Conservation (phyloP, 2,329 filamentous ascomycete genomes). For the Trichoderma hamatum region DNA sequence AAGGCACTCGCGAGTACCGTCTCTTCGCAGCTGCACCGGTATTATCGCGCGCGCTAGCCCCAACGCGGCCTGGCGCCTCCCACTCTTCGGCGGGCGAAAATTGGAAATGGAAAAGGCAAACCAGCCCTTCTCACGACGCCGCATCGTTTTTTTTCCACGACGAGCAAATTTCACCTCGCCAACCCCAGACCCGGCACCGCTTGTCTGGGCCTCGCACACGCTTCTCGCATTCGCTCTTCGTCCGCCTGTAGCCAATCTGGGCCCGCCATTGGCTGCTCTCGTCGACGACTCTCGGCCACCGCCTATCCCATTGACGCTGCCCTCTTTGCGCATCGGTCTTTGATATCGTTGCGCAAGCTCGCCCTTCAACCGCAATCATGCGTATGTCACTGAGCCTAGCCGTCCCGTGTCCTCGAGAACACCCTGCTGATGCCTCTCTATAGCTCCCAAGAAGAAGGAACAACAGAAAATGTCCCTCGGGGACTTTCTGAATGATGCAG, state of each 20-base stretch:
- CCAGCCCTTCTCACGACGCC: conserved; percentile 44
- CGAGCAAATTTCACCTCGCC: conserved; percentile 50
- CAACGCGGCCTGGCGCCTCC: conserved; percentile 43
- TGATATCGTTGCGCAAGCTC: conserved; percentile 51
- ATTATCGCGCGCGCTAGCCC: conserved; percentile 28
- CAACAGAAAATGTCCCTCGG: conserved; percentile 96
- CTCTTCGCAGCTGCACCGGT: background rate
- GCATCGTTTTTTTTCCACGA: conserved; percentile 45
- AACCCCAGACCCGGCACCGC: conserved; percentile 48
- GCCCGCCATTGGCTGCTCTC: conserved; percentile 25
- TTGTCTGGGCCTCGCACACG: conserved; percentile 42
- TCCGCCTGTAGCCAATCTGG: conserved; percentile 31
- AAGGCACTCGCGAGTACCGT: background rate
- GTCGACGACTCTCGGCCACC: conserved; percentile 19
- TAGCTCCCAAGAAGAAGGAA: conserved; percentile 92
- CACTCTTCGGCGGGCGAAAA: conserved; percentile 49
- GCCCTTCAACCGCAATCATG: conserved; percentile 61
- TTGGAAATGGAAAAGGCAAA: conserved; percentile 42
- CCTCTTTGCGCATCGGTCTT: conserved; percentile 46
- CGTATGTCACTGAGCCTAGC: conserved; percentile 47
- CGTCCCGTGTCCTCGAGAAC: background rate
- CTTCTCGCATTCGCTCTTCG: conserved; percentile 31
- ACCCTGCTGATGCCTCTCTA: conserved; percentile 32
- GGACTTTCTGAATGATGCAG: conserved; percentile 90
- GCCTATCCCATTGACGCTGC: conserved; percentile 12